Evolutionary conservation across 2,329 filamentous ascomycete species (phyloP).

Genomic region (Colletotrichum tofieldiae): DNA sequence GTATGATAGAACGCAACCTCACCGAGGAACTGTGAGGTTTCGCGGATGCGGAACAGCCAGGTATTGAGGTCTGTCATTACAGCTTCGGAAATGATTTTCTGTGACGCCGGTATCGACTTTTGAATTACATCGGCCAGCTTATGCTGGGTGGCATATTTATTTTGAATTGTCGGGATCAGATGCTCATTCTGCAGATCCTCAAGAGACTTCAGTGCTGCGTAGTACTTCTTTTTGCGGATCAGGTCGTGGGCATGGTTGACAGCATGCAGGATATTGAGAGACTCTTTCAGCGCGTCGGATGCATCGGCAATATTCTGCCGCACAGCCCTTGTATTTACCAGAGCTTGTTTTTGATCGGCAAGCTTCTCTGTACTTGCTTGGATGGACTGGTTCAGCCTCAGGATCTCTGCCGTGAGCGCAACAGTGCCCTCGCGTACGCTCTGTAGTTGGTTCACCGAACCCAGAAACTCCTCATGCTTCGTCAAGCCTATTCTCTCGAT

Average conservation of each 20-base stretch:
- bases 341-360: conserved; percentile 91
- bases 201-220: conserved; percentile 91
- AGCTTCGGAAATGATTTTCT: conserved; percentile 93
- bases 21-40: conserved; percentile 95
- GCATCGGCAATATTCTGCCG: conserved; percentile 97
- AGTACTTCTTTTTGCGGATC: conserved; percentile 93
- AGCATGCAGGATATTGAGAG: conserved; percentile 90
- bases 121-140: conserved; percentile 97
- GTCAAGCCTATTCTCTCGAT: conserved; percentile 96
- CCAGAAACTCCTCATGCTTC: conserved; percentile 96
- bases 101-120: conserved; percentile 92
- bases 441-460: conserved; percentile 94
- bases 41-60: conserved; percentile 94
- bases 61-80: conserved; percentile 98
- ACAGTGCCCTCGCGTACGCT: conserved; percentile 93
- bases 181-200: conserved; percentile 98
- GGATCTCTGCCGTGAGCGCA: conserved; percentile 88
- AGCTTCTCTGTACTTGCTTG: conserved; percentile 95
- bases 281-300: conserved; percentile 89
- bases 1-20: conserved; percentile 98
- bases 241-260: conserved; percentile 96
- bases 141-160: conserved; percentile 93
- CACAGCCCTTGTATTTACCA: conserved; percentile 93
- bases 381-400: conserved; percentile 94
- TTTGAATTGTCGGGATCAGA: conserved; percentile 79